These are phyloP conservation scores for Dendrothele bispora DNA, from an alignment of 768 basidiomycete species.

Conservation along the genomic window DNA sequence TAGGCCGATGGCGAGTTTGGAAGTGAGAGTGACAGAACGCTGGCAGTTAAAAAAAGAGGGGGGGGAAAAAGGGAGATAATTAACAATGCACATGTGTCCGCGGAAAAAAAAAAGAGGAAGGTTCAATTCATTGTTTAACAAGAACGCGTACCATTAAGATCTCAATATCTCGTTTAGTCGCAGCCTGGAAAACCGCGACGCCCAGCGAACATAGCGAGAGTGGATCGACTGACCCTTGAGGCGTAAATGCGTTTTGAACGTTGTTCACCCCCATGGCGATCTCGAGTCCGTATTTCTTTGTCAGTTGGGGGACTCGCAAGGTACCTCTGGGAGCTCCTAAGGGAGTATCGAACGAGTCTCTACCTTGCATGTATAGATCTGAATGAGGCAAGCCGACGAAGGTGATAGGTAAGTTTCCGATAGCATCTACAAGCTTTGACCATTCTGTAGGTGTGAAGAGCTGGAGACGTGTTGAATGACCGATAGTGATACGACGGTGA, in stretches of 20 bases:
- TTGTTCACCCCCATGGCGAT: constrained; percentile 65
- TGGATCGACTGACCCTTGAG: constrained; percentile 65
- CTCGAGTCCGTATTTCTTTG: constrained; percentile 42
- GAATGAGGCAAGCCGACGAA: constrained; percentile 62
- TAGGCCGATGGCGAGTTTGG: constrained; percentile 54
- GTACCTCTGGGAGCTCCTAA: constrained; percentile 52
- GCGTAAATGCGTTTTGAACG: constrained; percentile 67
- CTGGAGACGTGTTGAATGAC: constrained; percentile 61
- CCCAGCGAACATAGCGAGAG: constrained; percentile 59
- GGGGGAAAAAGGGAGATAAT: neutral
- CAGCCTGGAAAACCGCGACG: constrained; percentile 59
- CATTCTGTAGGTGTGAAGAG: constrained; percentile 48
- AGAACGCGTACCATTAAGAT: constrained; percentile 44
- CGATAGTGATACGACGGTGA: constrained; percentile 50
- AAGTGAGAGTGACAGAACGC: constrained; percentile 52
- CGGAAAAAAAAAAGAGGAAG: constrained; percentile 8
- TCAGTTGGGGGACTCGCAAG: constrained; percentile 51
- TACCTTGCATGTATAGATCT: constrained; percentile 70
- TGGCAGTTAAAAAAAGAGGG: constrained; percentile 19
- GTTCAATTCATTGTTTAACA: no score
- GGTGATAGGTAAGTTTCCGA: constrained; percentile 45
- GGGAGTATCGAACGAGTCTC: constrained; percentile 30
- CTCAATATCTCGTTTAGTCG: constrained; percentile 44
- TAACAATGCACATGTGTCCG: no score
- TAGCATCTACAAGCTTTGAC: constrained; percentile 37